Evolutionary conservation across 768 basidiomycete species (phyloP), one percentile per base, ranked within the genome.

Genomic region (Crassisporium funariophilum): DNA sequence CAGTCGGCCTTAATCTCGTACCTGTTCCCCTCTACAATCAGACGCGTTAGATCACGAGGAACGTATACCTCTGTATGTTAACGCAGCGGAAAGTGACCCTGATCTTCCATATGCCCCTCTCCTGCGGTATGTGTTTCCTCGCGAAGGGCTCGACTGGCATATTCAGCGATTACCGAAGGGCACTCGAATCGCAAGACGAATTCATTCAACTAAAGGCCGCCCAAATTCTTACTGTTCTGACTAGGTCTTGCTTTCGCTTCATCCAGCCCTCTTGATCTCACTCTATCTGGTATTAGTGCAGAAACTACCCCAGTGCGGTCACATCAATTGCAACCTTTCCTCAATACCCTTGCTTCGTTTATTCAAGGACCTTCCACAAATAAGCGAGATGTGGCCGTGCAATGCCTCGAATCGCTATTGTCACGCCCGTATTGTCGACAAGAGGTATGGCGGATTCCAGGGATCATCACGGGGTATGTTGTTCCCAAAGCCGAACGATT

Each of bases 131-230:
- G 64, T 44, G 35, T 25, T 24, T 49, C 15, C 25, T 41, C 34
- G 37, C 20, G 25, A 19, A 40, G 6, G 17, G 4, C 25, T 15
- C 24, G 23, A 25, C 33, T 24, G 17, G 20, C 34, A 19, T 36
- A 35, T 44, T 24, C 38, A 20, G 25, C 31, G 51, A 66, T 17
- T 60, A 20, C 27, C 44, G 20, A 54, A 95, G 91, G 57, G 82
- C 85, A 24, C 71, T 97, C 37, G 86, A 90, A 29, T 81, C 86
- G 10, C 86, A 85, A 55, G 97, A 98, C 63, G 95, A 98, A 62
- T 98, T 97, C 55, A 85, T 91, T n/a, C 91, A 95, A 59, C 76
- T 98, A 47, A 97, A 95, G 62, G 77, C 88, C 9, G 78, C 88
- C 0, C 89, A 95, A 60, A 88, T 98, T 53, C 72, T 97, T 35